Base-by-base conservation (phyloP, 2,329 filamentous ascomycete species). In the Xylariaceae sp. region DNA sequence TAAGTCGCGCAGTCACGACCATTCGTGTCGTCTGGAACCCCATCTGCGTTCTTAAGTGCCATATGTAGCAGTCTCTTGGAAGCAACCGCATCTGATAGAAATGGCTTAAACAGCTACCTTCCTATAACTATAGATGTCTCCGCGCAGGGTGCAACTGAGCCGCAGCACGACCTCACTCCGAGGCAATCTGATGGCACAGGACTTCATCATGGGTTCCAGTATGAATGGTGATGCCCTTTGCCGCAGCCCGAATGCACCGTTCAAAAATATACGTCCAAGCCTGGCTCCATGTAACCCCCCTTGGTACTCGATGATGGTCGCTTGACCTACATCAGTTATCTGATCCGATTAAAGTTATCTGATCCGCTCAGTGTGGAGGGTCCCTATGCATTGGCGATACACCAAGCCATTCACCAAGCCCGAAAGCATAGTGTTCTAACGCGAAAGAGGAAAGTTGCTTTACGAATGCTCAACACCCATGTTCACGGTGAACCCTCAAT, bases 301-400 rank as follows among this genome's bases (percentile, higher is more conserved):
- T 28, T 12, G 42, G 33, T 29, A 17, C 38, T 28, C 41, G 34
- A 39, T 24, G 32, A 39, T 29, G 29, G 17, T 22, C 22, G 22
- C n/a, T 17, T 37, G 37, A 11, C 31, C 35, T 30, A 35, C 24
- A 34, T 38, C 31, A 46, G 39, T 56, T 56, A 57, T 57, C 56
- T 44, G 56, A 57, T 59, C 54, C 56, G 38, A 47, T 51, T 54
- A 52, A 53, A 57, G 54, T 59, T 59, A 59, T 59, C 56, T 47
- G 56, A 59, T 59, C 56, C 55, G 55, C 41, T 30, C 15, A 19
- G 34, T 34, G 51, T 52, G 54, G 52, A 47, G 47, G 41, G 38
- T 45, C 26, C 13, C 39, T 18, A n/a, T 31, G 19, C 18, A 19
- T 22, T 24, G 16, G 22, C 15, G 30, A 7, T 13, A n/a, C 30